A percentile compares a stretch with the other conserved stretches of the same genome.
These are phyloP conservation scores for Marasmius tenuissimus DNA, from an alignment of 1,284 basidiomycete species.

Conservation along the genomic window DNA sequence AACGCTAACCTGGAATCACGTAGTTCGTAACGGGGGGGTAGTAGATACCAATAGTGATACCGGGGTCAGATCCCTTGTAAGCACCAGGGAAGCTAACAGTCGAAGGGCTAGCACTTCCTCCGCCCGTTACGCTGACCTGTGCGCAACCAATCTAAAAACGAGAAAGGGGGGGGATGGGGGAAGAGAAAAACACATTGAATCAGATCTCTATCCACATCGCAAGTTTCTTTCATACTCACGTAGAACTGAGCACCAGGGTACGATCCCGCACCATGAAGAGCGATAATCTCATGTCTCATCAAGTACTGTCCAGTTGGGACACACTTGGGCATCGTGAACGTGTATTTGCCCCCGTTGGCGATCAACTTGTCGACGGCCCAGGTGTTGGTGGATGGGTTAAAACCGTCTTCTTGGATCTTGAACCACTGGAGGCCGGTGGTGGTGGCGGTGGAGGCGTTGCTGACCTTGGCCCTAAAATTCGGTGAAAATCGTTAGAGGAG, in stretches of 20 bases:
- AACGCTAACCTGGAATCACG: slow-evolving; percentile 35
- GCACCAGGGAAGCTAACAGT: slow-evolving; percentile 54
- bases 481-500: not conserved
- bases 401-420: slow-evolving; percentile 45
- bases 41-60: slow-evolving; percentile 43
- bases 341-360: slow-evolving; percentile 52
- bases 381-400: slow-evolving; percentile 27
- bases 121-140: slow-evolving; percentile 45
- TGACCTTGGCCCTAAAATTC: slow-evolving; percentile 37
- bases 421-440: slow-evolving; percentile 45
- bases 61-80: slow-evolving; percentile 41
- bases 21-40: slow-evolving; percentile 29
- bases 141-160: slow-evolving; percentile 36
- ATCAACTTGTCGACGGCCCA: slow-evolving; percentile 53
- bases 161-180: too few species aligned
- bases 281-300: not conserved
- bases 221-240: slow-evolving; percentile 21
- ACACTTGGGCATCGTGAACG: slow-evolving; percentile 50
- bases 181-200: not conserved
- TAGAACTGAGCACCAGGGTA: slow-evolving; percentile 57
- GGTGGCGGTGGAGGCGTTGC: slow-evolving; percentile 38
- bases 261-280: slow-evolving; percentile 28
- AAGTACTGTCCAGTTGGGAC: slow-evolving; percentile 40
- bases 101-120: slow-evolving; percentile 39
- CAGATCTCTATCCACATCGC: not conserved